Percentiles rank a stretch among this genome's conserved stretches.
phyloP scores from a whole-genome alignment of 1,284 basidiomycete genomes.

The Trametes sp. region DNA sequence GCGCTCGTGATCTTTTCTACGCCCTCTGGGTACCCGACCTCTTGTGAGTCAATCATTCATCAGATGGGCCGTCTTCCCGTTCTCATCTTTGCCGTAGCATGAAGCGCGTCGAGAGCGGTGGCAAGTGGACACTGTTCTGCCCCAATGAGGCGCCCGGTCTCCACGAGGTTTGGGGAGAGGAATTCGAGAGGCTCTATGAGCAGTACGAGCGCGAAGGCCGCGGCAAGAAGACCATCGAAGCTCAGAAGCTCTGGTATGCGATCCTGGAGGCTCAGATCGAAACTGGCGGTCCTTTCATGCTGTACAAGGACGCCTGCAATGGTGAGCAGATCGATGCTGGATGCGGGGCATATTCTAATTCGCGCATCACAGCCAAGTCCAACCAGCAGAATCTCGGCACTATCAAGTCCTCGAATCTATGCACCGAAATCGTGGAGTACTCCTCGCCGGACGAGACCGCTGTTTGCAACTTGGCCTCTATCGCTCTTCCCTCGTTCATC shows the following conservation, averaged over 20 bases:
- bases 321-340: slow-evolving; percentile 51
- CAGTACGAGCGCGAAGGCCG: slow-evolving; percentile 94
- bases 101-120: slow-evolving; percentile 90
- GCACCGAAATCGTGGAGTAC: slow-evolving; percentile 99
- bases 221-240: slow-evolving; percentile 87
- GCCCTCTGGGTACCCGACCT: slow-evolving; percentile 99
- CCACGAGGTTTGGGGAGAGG: slow-evolving; percentile 89
- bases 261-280: slow-evolving; percentile 98
- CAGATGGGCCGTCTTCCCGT: not conserved
- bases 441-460: slow-evolving; percentile 98
- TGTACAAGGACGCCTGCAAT: slow-evolving; percentile 95
- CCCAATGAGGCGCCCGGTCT: slow-evolving; percentile 95
- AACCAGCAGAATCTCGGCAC: slow-evolving; percentile 99
- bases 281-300: slow-evolving; percentile 98
- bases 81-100: slow-evolving; percentile 59
- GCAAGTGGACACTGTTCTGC: slow-evolving; percentile 97
- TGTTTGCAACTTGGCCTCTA: slow-evolving; percentile 98
- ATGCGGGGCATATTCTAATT: not conserved
- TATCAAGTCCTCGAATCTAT: slow-evolving; percentile 99
- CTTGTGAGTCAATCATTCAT: slow-evolving; percentile 69
- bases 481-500: slow-evolving; percentile 93
- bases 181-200: slow-evolving; percentile 92
- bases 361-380: slow-evolving; percentile 75
- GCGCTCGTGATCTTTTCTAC: slow-evolving; percentile 98
- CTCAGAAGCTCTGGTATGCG: slow-evolving; percentile 99